These are phyloP conservation scores for Epichloe typhina DNA, from an alignment of 2,329 filamentous ascomycete species.

Conservation along the genomic window DNA sequence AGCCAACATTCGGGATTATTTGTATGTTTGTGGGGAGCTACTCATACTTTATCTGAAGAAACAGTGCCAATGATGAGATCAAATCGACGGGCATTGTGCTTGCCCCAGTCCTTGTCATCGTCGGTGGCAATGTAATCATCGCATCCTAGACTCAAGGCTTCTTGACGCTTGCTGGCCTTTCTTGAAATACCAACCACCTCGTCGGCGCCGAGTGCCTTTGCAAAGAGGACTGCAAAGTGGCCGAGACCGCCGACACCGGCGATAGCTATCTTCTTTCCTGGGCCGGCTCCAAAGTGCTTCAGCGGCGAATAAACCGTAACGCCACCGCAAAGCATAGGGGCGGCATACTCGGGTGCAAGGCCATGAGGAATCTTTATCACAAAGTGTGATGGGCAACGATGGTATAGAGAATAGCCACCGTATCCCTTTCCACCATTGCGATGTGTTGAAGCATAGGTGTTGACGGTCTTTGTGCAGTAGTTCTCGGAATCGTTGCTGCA, in stretches of 20 bases:
- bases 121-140: constrained; percentile 31
- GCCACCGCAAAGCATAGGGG: constrained; percentile 60
- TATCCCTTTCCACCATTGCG: constrained; percentile 20
- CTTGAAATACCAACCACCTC: constrained; percentile 47
- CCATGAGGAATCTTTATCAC: constrained; percentile 33
- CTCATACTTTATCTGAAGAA: constrained; percentile 21
- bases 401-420: constrained; percentile 34
- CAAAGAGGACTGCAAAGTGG: constrained; percentile 55
- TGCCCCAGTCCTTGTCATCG: constrained; percentile 41
- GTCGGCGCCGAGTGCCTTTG: constrained; percentile 52
- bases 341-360: constrained; percentile 26
- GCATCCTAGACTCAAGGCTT: constrained; percentile 44
- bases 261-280: constrained; percentile 50
- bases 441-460: constrained; percentile 36
- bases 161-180: constrained; percentile 35
- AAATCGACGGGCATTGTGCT: constrained; percentile 34
- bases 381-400: constrained; percentile 30
- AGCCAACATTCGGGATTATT: background rate
- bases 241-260: constrained; percentile 56
- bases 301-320: constrained; percentile 55
- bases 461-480: constrained; percentile 29
- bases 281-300: constrained; percentile 47
- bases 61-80: constrained; percentile 49
- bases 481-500: constrained; percentile 28
- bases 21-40: too few species aligned